Evolutionary conservation across 805 yeast genomes (phyloP).

Genomic region (Starmerella cellae): DNA sequence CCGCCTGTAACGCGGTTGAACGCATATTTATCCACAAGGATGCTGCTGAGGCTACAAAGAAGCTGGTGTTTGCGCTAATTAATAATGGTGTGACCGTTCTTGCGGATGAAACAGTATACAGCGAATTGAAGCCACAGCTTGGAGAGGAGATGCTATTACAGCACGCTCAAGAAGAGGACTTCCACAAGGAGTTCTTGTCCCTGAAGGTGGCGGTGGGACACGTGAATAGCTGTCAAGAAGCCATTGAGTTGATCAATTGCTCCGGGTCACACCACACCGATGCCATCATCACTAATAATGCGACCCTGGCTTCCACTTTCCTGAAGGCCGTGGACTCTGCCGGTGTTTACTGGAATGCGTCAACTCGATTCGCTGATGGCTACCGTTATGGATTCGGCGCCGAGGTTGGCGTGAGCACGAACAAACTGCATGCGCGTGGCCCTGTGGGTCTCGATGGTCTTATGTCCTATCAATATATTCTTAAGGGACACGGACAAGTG

Average conservation of each 20-base stretch:
- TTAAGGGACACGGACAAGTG: conserved; percentile 85
- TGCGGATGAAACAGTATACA: conserved; percentile 26
- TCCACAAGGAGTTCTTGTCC: conserved; percentile 71
- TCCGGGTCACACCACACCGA: conserved; percentile 98
- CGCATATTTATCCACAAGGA: conserved; percentile 51
- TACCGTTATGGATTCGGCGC: conserved; percentile 97
- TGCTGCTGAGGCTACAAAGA: conserved; percentile 28
- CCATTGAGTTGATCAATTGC: conserved; percentile 71
- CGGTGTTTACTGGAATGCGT: conserved; percentile 95
- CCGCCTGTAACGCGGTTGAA: conserved; percentile 97
- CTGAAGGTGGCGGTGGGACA: conserved; percentile 66
- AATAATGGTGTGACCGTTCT: conserved; percentile 64
- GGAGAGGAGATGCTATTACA: conserved; percentile 15
- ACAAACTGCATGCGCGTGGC: conserved; percentile 95
- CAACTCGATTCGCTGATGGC: conserved; percentile 96
- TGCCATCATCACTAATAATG: conserved; percentile 67
- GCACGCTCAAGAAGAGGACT: conserved; percentile 48
- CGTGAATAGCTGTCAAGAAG: conserved; percentile 47
- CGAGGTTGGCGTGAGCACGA: conserved; percentile 94
- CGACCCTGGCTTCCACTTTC: conserved; percentile 59
- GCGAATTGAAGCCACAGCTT: neutral
- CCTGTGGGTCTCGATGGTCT: conserved; percentile 97
- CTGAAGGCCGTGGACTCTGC: conserved; percentile 82
- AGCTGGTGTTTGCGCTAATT: conserved; percentile 32
- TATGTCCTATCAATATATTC: conserved; percentile 87